Evolutionary conservation across 805 yeast genomes (phyloP), one percentile per base, ranked within the genome.

Genomic region (Blastobotrys mokoenaii): DNA sequence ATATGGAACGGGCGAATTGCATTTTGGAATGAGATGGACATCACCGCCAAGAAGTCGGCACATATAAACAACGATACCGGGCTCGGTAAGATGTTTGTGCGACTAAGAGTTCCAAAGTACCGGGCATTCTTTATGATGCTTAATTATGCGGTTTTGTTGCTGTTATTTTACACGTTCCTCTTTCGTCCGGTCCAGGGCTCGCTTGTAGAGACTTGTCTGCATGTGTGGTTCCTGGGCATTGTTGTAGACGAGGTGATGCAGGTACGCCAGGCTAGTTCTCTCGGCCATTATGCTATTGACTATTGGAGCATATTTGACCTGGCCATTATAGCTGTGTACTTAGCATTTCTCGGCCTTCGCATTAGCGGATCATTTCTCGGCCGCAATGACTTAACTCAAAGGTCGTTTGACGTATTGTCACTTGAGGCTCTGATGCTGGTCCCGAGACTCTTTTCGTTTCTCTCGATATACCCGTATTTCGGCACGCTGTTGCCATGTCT

Each of bases 191-290:
- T 22, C 4, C 34, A 36, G 38, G 35, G 43, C 32, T 45, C 12
- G n/a, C 16, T 20, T 29, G 46, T 58, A 12, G 65, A 61, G 41
- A 40, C 56, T n/a, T 17, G 54, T 0, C 76, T 88, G 4, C 95
- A 88, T 63, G 67, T 84, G 7, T 88, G 96, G 96, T 89, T 95
- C 0, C 81, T 84, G 2, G 96, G 96, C 0, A 79, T 89, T 36
- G 84, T 87, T 5, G 84, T 86, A 65, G 96, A 95, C 0, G 96
- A 88, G 56, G 61, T 88, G 48, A 82, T 85, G 86, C 71, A 61
- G 50, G 50, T 56, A 15, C 52, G 55, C 3, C 64, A 60, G 33
- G 55, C 65, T 2, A 59, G 60, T 8, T 48, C 55, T 15, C 40
- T 61, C 4, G 50, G 50, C 31, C 53, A 51, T 12, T 60, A 60